A percentile compares a stretch with the other conserved stretches of the same genome.
Conservation (phyloP, 2,329 filamentous ascomycete species). For the Monosporascus cannonballus region DNA sequence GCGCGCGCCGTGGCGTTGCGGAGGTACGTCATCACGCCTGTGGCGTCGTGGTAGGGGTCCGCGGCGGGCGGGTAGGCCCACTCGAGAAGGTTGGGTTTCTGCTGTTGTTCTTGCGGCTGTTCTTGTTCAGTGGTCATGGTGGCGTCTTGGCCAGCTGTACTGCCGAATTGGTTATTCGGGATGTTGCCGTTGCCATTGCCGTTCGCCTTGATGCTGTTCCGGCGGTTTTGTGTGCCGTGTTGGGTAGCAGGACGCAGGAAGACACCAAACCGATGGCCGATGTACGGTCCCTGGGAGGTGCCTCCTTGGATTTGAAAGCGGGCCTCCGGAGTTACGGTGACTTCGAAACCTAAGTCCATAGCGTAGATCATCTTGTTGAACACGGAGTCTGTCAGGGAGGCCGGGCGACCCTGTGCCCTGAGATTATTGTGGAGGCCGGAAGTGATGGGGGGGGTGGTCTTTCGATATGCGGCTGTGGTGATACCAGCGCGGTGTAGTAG, state of each 20-base stretch:
- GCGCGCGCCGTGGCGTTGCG: conserved; percentile 33
- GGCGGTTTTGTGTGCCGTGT: not conserved
- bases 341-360: conserved; percentile 35
- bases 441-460: conserved; percentile 31
- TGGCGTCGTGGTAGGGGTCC: conserved; percentile 33
- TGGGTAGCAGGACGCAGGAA: conserved; percentile 25
- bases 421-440: conserved; percentile 10
- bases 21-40: conserved; percentile 41
- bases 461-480: conserved; percentile 33
- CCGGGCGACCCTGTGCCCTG: conserved; percentile 21
- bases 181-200: conserved; percentile 1
- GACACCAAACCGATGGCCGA: conserved; percentile 14
- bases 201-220: conserved; percentile 1
- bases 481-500: conserved; percentile 42
- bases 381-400: conserved; percentile 38
- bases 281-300: conserved; percentile 9
- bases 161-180: not conserved
- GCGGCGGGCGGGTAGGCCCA: conserved; percentile 35
- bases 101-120: not conserved
- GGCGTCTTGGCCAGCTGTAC: too few relatives aligned
- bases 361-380: conserved; percentile 37
- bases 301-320: conserved; percentile 14
- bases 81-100: conserved; percentile 26
- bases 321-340: conserved; percentile 38
- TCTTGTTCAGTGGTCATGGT: not conserved